phyloP scores from a whole-genome alignment of 1,284 basidiomycete genomes.

The Sanghuangporus baumii region DNA sequence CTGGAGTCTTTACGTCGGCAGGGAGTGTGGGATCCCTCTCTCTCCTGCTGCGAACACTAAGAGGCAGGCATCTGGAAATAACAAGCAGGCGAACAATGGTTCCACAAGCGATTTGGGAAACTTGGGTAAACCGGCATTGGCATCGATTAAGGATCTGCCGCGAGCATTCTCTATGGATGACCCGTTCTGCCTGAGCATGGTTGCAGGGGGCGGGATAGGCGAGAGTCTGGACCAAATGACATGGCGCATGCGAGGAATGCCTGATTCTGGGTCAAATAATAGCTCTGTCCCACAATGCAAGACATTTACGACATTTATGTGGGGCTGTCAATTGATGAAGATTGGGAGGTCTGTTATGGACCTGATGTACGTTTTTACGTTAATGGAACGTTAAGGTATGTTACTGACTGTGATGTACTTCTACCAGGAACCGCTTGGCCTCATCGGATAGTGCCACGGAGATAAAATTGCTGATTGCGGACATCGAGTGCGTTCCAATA shows the following conservation, averaged over 20 bases:
- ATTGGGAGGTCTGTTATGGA: conserved; percentile 55
- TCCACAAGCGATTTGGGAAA: background rate
- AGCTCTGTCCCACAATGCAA: conserved; percentile 16
- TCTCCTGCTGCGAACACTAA: background rate
- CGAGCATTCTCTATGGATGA: conserved; percentile 8
- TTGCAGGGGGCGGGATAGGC: background rate
- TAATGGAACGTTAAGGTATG: background rate
- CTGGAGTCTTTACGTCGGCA: conserved; percentile 54
- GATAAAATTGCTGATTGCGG: conserved; percentile 41
- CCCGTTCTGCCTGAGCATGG: conserved; percentile 7
- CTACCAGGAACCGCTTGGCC: conserved; percentile 38
- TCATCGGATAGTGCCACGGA: conserved; percentile 32
- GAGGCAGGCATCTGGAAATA: background rate
- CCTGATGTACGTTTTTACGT: conserved; percentile 42
- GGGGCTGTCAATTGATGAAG: conserved; percentile 46
- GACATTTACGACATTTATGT: conserved; percentile 46
- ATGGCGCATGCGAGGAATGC: conserved; percentile 4
- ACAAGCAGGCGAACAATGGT: background rate
- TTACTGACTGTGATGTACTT: background rate
- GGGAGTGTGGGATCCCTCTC: conserved; percentile 45
- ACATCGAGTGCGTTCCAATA: conserved; percentile 41
- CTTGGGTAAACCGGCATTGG: background rate
- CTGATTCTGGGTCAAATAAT: background rate
- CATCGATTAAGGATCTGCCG: background rate
- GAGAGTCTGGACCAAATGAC: conserved; percentile 8